These are phyloP conservation scores for Atalantia buxifolia DNA, from an alignment of 345 rosid genomes.

Conservation along the genomic window DNA sequence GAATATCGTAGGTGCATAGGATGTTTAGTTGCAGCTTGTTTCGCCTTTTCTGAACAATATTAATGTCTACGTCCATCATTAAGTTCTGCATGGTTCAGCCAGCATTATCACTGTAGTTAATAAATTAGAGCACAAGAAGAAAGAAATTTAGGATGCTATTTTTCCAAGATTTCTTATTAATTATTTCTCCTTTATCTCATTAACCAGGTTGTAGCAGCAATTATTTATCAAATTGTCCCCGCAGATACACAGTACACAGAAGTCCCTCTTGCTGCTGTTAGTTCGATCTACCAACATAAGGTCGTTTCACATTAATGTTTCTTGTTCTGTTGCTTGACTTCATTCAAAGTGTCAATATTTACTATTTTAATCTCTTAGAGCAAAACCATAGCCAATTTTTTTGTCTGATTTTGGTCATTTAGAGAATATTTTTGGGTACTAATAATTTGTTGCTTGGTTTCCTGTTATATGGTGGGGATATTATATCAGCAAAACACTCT, in stretches of 20 bases:
- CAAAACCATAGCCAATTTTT: neutral
- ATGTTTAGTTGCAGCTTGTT: neutral
- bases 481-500: too few relatives aligned
- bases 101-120: neutral
- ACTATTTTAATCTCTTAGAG: too few relatives aligned
- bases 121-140: neutral
- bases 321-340: constrained; percentile 4
- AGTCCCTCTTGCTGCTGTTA: constrained; percentile 76
- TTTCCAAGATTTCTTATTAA: neutral
- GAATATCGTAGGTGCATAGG: too few relatives aligned
- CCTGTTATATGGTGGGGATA: too few relatives aligned
- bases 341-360: neutral
- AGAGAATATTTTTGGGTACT: too few relatives aligned
- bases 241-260: constrained; percentile 76
- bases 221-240: constrained; percentile 70
- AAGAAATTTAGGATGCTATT: neutral
- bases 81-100: neutral
- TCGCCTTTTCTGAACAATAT: neutral
- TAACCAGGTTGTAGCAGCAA: constrained; percentile 64
- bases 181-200: constrained; percentile 10
- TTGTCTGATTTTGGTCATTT: too few relatives aligned
- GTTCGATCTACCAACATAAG: constrained; percentile 52
- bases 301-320: constrained; percentile 21
- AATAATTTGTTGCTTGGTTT: too few relatives aligned
- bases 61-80: neutral